These are phyloP conservation scores for Starmerella asiatica DNA, from an alignment of 805 yeast species.

Conservation along the genomic window DNA sequence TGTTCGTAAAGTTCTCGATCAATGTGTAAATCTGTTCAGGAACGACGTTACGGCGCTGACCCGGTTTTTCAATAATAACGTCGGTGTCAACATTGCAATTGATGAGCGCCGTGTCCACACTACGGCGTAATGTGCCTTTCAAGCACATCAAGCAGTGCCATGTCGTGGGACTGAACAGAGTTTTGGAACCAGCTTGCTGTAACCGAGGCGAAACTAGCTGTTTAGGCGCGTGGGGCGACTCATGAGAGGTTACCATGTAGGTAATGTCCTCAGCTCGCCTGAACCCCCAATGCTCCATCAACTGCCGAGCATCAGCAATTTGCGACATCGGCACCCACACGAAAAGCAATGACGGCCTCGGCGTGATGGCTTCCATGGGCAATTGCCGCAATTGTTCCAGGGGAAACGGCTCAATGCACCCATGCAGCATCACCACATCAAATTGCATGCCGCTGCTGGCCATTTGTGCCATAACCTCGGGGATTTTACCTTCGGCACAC, in stretches of 20 bases:
- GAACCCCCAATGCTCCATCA: constrained; percentile 44
- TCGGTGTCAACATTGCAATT: constrained; percentile 92
- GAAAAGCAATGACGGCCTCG: constrained; percentile 76
- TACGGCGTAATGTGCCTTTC: constrained; percentile 82
- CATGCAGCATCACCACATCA: constrained; percentile 88
- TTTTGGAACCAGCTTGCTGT: constrained; percentile 16
- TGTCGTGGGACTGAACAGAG: constrained; percentile 43
- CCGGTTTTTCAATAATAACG: constrained; percentile 48
- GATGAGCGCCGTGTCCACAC: constrained; percentile 69
- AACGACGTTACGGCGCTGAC: constrained; percentile 30
- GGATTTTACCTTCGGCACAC: constrained; percentile 39
- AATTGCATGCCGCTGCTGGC: constrained; percentile 46
- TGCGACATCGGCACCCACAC: constrained; percentile 77
- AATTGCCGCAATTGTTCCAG: constrained; percentile 47
- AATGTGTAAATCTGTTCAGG: constrained; percentile 69
- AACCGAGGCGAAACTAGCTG: no score
- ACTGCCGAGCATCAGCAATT: constrained; percentile 42
- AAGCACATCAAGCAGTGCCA: constrained; percentile 99
- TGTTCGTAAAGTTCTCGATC: constrained; percentile 78
- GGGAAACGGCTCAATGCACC: constrained; percentile 43
- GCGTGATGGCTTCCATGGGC: constrained; percentile 59
- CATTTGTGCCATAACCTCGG: constrained; percentile 49
- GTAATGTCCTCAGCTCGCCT: constrained; percentile 83
- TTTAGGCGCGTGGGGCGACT: constrained; percentile 53
- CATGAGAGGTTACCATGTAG: constrained; percentile 55